These are phyloP conservation scores for Cicer bijugum DNA, from an alignment of 306 rosid species.

Conservation along the genomic window DNA sequence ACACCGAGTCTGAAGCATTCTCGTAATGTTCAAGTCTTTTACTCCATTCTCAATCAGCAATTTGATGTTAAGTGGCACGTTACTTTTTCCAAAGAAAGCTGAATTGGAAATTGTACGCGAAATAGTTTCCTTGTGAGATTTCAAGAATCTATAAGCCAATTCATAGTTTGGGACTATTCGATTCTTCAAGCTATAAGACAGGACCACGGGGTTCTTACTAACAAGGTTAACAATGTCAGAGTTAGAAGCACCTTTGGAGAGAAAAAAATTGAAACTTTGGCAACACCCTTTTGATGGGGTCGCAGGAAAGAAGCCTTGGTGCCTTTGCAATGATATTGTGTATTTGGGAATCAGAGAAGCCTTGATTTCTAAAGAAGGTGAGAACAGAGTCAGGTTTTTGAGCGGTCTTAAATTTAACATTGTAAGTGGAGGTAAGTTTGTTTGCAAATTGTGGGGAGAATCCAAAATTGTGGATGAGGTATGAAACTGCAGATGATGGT, in stretches of 20 bases:
- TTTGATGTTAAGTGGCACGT: not conserved
- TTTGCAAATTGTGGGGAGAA: conserved; percentile 45
- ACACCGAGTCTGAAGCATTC: not conserved
- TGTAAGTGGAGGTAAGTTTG: conserved; percentile 21
- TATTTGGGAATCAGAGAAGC: not conserved
- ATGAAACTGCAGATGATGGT: conserved; percentile 40
- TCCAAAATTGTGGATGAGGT: conserved; percentile 45
- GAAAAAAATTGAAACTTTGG: conserved; percentile 30
- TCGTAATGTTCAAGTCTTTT: not conserved
- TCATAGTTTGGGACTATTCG: conserved; percentile 22
- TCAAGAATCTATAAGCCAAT: not conserved
- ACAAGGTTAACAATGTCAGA: not conserved
- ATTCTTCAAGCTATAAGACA: not conserved
- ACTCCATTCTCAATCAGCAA: conserved; percentile 33
- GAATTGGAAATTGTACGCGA: not conserved
- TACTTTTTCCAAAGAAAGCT: not conserved
- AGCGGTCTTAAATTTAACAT: not conserved
- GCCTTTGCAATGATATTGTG: not conserved
- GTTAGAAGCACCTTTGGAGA: conserved; percentile 40
- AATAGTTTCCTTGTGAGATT: not conserved
- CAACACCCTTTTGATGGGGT: not conserved
- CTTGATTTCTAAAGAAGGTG: not conserved
- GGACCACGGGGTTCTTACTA: not conserved
- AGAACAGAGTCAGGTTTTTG: conserved; percentile 4
- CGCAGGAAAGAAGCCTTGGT: not conserved